A percentile compares a stretch with the other conserved stretches of the same genome.
Evolutionary conservation across 2,329 filamentous ascomycete genomes (phyloP).

Genomic region (Pseudogymnoascus destructans): DNA sequence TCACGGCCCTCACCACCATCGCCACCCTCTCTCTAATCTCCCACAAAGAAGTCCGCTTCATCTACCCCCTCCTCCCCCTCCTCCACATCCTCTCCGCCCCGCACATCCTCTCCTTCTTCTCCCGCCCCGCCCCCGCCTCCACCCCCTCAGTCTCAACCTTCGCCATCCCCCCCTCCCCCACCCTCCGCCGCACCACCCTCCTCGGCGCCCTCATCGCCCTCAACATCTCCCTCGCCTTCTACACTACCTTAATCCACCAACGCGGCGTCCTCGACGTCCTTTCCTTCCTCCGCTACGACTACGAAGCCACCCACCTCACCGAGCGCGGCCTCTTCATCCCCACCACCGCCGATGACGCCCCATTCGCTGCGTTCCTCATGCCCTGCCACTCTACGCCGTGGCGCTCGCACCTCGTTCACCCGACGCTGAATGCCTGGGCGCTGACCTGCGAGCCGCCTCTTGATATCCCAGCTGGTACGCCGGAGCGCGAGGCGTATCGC

Average conservation of each 20-base stretch:
- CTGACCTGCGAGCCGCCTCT: slow-evolving; percentile 85
- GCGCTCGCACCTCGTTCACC: slow-evolving; percentile 74
- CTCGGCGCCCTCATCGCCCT: slow-evolving; percentile 44
- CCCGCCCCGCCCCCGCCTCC: slow-evolving; percentile 15
- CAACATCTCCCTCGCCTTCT: slow-evolving; percentile 61
- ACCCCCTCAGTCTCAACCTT: slow-evolving; percentile 17
- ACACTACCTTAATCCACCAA: slow-evolving; percentile 66
- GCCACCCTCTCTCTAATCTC: slow-evolving; percentile 60
- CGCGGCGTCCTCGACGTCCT: slow-evolving; percentile 65
- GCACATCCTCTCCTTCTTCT: slow-evolving; percentile 52
- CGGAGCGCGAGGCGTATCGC: slow-evolving; percentile 54
- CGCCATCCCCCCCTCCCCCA: slow-evolving; percentile 22
- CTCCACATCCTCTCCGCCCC: slow-evolving; percentile 69
- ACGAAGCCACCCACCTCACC: slow-evolving; percentile 43
- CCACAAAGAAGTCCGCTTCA: slow-evolving; percentile 96
- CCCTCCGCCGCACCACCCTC: slow-evolving; percentile 38
- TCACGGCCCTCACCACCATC: slow-evolving; percentile 46
- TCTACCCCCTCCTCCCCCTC: slow-evolving; percentile 82
- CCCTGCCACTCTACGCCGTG: slow-evolving; percentile 95
- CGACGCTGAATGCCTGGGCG: slow-evolving; percentile 65
- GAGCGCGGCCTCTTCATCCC: slow-evolving; percentile 25
- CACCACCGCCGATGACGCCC: slow-evolving; percentile 28
- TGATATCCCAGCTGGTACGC: slow-evolving; percentile 42
- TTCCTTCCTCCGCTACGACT: slow-evolving; percentile 60
- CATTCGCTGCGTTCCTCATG: slow-evolving; percentile 72